These are phyloP conservation scores for Corylus avellana DNA, from an alignment of 306 rosid species.

Conservation along the genomic window DNA sequence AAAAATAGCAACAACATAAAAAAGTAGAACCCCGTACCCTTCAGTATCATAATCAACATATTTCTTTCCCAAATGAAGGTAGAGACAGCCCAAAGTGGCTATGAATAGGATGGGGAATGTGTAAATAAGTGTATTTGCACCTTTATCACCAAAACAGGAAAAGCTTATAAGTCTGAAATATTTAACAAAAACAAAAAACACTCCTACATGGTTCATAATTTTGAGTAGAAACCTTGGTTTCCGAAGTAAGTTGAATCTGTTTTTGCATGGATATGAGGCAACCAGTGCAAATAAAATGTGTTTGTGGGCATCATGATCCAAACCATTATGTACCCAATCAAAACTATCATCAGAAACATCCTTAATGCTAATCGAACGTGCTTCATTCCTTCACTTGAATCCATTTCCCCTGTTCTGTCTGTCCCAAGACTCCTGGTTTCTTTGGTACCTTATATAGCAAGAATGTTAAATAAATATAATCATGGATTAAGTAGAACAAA, in stretches of 20 bases:
- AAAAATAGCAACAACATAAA: conserved; percentile 1
- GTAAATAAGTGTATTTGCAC: conserved; percentile 42
- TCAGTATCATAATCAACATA: conserved; percentile 9
- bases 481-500: not conserved
- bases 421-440: not conserved
- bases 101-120: conserved; percentile 46
- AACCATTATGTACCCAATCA: conserved; percentile 44
- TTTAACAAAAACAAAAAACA: no score
- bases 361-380: conserved; percentile 27
- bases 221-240: conserved; percentile 40
- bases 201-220: not conserved
- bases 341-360: conserved; percentile 38
- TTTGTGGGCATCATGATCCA: conserved; percentile 58
- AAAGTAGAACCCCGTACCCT: conserved; percentile 27
- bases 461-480: not conserved
- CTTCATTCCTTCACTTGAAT: conserved; percentile 26
- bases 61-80: conserved; percentile 41
- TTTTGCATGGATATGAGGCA: conserved; percentile 42
- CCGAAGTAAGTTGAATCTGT: conserved; percentile 50
- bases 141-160: conserved; percentile 21
- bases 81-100: conserved; percentile 46
- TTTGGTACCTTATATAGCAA: not conserved
- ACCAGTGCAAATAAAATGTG: conserved; percentile 40
- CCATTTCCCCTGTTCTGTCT: conserved; percentile 1
- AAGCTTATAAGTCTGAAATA: not conserved